Conservation (phyloP, 1,139 yeast species). For the Debaryomyces sp. region DNA sequence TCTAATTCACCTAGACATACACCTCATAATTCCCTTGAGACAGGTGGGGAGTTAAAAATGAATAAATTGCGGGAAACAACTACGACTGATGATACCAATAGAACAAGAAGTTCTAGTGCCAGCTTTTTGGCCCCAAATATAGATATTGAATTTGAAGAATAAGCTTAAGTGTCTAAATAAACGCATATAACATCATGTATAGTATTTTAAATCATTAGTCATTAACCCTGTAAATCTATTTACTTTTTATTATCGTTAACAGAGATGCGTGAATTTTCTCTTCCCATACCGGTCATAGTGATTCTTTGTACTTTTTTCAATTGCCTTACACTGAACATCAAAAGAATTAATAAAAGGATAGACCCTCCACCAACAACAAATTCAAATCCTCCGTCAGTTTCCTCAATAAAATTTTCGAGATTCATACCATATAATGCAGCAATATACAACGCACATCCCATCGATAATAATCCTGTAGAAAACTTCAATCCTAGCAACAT, state of each 20-base stretch:
- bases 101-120: slow-evolving; percentile 25
- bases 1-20: slow-evolving; percentile 37
- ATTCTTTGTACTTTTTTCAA: slow-evolving; percentile 39
- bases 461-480: slow-evolving; percentile 43
- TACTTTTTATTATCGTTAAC: background rate
- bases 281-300: slow-evolving; percentile 39
- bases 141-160: slow-evolving; percentile 33
- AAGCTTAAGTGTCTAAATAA: background rate
- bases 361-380: slow-evolving; percentile 31
- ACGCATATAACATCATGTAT: slow-evolving; percentile 1
- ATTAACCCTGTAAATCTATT: background rate
- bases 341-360: slow-evolving; percentile 27
- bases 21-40: slow-evolving; percentile 19
- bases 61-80: slow-evolving; percentile 14
- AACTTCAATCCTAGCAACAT: slow-evolving; percentile 49
- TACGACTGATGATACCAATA: slow-evolving; percentile 4
- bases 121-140: slow-evolving; percentile 32
- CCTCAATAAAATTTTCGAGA: slow-evolving; percentile 39
- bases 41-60: slow-evolving; percentile 3
- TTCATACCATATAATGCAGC: slow-evolving; percentile 51
- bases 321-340: slow-evolving; percentile 31
- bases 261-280: slow-evolving; percentile 9
- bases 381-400: slow-evolving; percentile 41
- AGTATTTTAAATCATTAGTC: background rate
- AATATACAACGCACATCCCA: slow-evolving; percentile 42